Evolutionary conservation across 1,139 yeast genomes (phyloP).

Genomic region (Lodderomyces pseudojiufengensis): DNA sequence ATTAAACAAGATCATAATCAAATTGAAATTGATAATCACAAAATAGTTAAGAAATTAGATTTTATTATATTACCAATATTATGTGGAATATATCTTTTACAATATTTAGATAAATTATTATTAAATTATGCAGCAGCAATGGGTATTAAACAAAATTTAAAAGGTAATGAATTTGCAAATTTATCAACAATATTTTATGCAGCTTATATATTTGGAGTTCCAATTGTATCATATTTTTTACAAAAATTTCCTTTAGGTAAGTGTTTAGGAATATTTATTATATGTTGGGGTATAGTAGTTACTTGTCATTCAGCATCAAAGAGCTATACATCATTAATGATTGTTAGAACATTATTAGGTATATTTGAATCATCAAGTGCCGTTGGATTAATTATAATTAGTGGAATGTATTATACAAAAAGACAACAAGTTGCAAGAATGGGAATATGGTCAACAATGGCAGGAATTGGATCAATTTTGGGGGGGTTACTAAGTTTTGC

Average conservation of each 20-base stretch:
- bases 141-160: constrained; percentile 39
- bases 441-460: constrained; percentile 37
- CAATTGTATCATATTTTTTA: constrained; percentile 34
- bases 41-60: constrained; percentile 26
- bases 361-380: constrained; percentile 42
- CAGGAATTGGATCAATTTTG: constrained; percentile 38
- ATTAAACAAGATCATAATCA: constrained; percentile 9
- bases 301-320: constrained; percentile 32
- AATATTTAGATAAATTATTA: constrained; percentile 42
- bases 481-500: constrained; percentile 42
- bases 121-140: constrained; percentile 49
- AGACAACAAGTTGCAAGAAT: constrained; percentile 35
- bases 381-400: constrained; percentile 40
- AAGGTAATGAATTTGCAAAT: constrained; percentile 38
- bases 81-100: constrained; percentile 40
- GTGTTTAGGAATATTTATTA: constrained; percentile 32
- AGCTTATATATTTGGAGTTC: constrained; percentile 47
- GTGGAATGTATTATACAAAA: constrained; percentile 42
- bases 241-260: constrained; percentile 40
- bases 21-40: constrained; percentile 5
- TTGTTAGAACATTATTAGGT: constrained; percentile 40
- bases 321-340: constrained; percentile 39
- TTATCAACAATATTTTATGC: constrained; percentile 42
- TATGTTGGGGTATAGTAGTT: constrained; percentile 42
- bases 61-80: constrained; percentile 29